Base-by-base conservation (phyloP, 345 rosid genomes). In the Streptanthus diversifolius region DNA sequence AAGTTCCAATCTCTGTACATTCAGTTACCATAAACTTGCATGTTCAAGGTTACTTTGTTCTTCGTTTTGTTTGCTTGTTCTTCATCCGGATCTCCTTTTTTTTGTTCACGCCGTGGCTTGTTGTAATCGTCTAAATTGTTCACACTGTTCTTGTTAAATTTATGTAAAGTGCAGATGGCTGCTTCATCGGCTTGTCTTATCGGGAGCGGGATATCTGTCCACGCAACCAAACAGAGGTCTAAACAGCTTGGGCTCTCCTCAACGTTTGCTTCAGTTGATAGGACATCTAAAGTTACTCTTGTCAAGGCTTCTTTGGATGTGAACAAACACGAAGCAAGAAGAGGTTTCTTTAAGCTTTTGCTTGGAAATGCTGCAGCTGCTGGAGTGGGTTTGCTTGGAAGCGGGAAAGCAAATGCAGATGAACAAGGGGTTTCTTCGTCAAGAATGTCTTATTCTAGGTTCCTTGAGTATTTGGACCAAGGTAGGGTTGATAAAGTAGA, bases 371-470 rank as follows among this genome's bases (percentile, higher is more conserved):
- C 72, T 66, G 76, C 83, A 61, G 52, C 85, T 84, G 80, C 80
- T 1, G 92, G 97, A 66, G 17, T 84, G 5, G 85, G 85, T 67
- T 80, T 91, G 12, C 73, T 93, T 21, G 87, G 85, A 53, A 82
- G 55, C 67, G 91, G 93, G 24, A 85, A 75, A 72, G 97, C 96
- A 1, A 71, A 72, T 54, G 98, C 93, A 24, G 98, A 91, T 70
- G 98, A 91, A 1, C 95, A 85, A 80, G 97, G 87, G n/a, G 88
- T 88, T 82, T 91, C 98, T 61, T 93, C 98, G 53, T 93, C 98
- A 27, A 84, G 98, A 81, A 91, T 93, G 98, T 91, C 98, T 10
- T 93, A 93, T 66, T 93, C 98, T 75, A 85, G 97, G 79, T 93
- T 91, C 64, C 76, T 93, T 47, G 98, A 91, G 85, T 93, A 93